A percentile compares a stretch with the other conserved stretches of the same genome.
phyloP scores from a whole-genome alignment of 768 basidiomycete species.

The Collybia nuda region DNA sequence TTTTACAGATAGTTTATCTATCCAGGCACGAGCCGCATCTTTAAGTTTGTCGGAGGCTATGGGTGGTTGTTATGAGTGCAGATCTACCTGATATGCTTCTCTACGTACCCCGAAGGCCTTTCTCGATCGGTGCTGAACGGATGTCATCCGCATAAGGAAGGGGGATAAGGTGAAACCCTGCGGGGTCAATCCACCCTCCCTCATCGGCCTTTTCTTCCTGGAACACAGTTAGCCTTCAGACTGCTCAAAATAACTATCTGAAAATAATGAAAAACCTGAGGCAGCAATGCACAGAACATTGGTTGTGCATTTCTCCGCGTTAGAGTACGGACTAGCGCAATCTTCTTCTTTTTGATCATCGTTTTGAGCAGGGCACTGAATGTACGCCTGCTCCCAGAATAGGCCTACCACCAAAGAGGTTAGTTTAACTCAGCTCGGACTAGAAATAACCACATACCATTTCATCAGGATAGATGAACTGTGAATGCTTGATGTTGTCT shows the following conservation, averaged over 20 bases:
- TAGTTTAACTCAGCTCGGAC: neutral
- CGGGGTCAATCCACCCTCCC: slow-evolving; percentile 76
- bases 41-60: slow-evolving; percentile 69
- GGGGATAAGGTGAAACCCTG: slow-evolving; percentile 90
- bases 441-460: slow-evolving; percentile 41
- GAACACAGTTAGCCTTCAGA: slow-evolving; percentile 1
- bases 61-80: slow-evolving; percentile 6
- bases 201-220: slow-evolving; percentile 73
- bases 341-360: slow-evolving; percentile 77
- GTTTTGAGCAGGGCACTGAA: slow-evolving; percentile 86
- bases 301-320: slow-evolving; percentile 74
- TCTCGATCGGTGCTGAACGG: slow-evolving; percentile 70
- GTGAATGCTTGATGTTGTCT: slow-evolving; percentile 89
- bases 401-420: slow-evolving; percentile 44
- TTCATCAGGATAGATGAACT: slow-evolving; percentile 93
- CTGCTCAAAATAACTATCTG: neutral
- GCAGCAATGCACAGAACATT: slow-evolving; percentile 80
- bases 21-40: slow-evolving; percentile 67
- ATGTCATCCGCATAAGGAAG: slow-evolving; percentile 97
- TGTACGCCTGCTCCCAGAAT: slow-evolving; percentile 89
- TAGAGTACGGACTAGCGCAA: slow-evolving; percentile 75
- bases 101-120: slow-evolving; percentile 58
- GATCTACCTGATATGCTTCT: slow-evolving; percentile 3
- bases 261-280: slow-evolving; percentile 56
- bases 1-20: slow-evolving; percentile 78